Evolutionary conservation across 2,329 filamentous ascomycete genomes (phyloP), one percentile per base, ranked within the genome.

Genomic region (Aspergillus carbonarius): DNA sequence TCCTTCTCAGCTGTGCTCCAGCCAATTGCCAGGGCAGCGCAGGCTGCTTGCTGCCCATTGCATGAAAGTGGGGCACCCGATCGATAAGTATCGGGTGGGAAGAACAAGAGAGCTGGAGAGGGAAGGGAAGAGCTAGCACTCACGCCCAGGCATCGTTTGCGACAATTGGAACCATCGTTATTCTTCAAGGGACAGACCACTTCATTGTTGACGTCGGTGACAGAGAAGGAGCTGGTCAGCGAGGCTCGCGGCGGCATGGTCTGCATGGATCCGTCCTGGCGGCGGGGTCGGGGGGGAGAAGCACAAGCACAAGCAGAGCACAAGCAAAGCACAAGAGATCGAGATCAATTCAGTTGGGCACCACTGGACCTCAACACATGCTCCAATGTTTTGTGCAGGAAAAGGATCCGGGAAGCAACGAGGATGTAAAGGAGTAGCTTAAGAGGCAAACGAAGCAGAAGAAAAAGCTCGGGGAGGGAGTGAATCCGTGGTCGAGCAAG

Each of bases 81-180:
- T 57, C 51, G 59, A 57, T 57, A 51, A 32, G 30, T 10, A 32
- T 39, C 34, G 50, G 34, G 39, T 48, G 51, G 48, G 53, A 56
- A 27, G 46, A 23, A 42, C 35, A 49, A 56, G 54, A 54, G 53
- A 40, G 56, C 23, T 23, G 60, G 50, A 52, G 60, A 55, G 42
- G 5, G 18, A 20, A 34, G 49, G 34, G 40, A 23, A 39, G 59
- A 58, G 63, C 60, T 17, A 63, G 61, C 63, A 95, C 93, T 92
- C 85, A 98, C 95, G 79, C 95, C 95, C 74, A 96, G 88, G 81
- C 95, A 99, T 82, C 93, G 87, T 83, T 99, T 99, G 76, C 93
- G 89, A 82, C 95, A 99, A 80, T 89, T 92, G 68, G 93, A 96
- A 76, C 92, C 91, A 86, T 99, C 95, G 74, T 96, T 93, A 75